These are phyloP conservation scores for Neofusicoccum umdonicola DNA, from an alignment of 2,329 filamentous ascomycete genomes.

Conservation along the genomic window DNA sequence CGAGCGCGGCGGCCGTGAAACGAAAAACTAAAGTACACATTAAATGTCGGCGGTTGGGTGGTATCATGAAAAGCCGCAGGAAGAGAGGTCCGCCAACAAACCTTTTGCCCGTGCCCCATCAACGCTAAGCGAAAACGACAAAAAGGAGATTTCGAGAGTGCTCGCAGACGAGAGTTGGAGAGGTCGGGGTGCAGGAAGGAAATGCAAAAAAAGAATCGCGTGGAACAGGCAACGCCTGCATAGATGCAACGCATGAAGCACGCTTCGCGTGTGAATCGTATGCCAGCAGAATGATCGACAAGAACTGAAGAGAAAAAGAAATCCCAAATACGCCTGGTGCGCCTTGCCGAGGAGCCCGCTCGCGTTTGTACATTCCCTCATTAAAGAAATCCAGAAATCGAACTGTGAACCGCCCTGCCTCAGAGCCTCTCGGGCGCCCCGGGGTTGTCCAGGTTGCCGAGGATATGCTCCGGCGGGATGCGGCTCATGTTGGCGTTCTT, in stretches of 20 bases:
- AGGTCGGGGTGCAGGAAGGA: conserved; percentile 8
- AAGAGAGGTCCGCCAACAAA: conserved; percentile 10
- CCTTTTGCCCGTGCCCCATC: conserved; percentile 4
- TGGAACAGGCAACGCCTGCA: conserved; percentile 9
- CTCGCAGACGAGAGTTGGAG: conserved; percentile 3
- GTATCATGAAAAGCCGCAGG: conserved; percentile 14
- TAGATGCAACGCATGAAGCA: conserved; percentile 8
- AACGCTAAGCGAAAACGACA: conserved; percentile 17
- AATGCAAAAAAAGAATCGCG: neutral
- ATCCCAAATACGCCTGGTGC: conserved; percentile 8
- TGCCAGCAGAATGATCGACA: conserved; percentile 15
- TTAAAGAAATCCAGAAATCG: conserved; percentile 7
- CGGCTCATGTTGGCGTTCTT: conserved; percentile 49
- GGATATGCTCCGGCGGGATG: conserved; percentile 49
- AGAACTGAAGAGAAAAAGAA: neutral
- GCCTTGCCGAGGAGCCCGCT: conserved; percentile 14
- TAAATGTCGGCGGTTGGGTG: conserved; percentile 16
- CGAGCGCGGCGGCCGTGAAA: neutral
- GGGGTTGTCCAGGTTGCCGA: conserved; percentile 30
- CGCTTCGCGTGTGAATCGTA: conserved; percentile 9
- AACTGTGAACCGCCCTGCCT: conserved; percentile 19
- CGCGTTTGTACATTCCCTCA: conserved; percentile 14
- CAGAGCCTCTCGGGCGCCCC: conserved; percentile 33
- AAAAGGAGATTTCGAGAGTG: conserved; percentile 6
- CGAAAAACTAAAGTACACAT: conserved; percentile 16